Base-by-base conservation (phyloP, 495 filamentous ascomycete species). In the Patellaria atrata region DNA sequence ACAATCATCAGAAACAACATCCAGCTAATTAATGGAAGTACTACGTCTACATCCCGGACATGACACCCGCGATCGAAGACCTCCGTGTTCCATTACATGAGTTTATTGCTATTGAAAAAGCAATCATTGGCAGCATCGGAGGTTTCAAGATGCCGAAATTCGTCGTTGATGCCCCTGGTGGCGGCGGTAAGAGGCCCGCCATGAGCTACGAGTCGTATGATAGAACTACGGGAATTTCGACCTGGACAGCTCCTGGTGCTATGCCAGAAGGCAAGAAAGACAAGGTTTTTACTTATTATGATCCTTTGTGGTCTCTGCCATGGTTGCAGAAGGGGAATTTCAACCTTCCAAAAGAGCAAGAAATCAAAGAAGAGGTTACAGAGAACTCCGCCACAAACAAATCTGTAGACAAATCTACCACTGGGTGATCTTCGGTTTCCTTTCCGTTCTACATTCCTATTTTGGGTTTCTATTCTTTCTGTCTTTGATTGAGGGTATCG, bases 31-130 rank as follows among this genome's bases (percentile, higher is more conserved):
- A 6, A 15, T 22, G 25, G n/a, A 30, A 48, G 35, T 71, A 71
- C 45, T 73, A 73, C 47, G 60, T 73, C 28, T 73, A 73, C 49
- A 67, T 69, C 43, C 63, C 66, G 33, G 71, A 75, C 51, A 64
- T 74, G 58, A 67, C 73, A 15, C 48, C 53, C 11, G 61, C 57
- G 19, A 50, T 68, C 10, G 71, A 76, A 54, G 69, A 76, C 39
- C 54, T 74, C n/a, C 66, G 71, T 27, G 75, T 69, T 13, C 68
- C 68, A 15, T 57, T 76, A 12, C 56, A 57, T 24, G 69, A 65
- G 2, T 71, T 69, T 24, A 58, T 73, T 13, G 58, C 66, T 16
- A 51, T 74, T 3, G 69, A 75, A 43, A 46, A 58, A 17, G 43
- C 62, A 14, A 56, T 74, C 33, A 63, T 68, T 6, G 71, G 70